Evolutionary conservation across 169 alveolate species (phyloP).

Genomic region (Eimeria tenella): DNA sequence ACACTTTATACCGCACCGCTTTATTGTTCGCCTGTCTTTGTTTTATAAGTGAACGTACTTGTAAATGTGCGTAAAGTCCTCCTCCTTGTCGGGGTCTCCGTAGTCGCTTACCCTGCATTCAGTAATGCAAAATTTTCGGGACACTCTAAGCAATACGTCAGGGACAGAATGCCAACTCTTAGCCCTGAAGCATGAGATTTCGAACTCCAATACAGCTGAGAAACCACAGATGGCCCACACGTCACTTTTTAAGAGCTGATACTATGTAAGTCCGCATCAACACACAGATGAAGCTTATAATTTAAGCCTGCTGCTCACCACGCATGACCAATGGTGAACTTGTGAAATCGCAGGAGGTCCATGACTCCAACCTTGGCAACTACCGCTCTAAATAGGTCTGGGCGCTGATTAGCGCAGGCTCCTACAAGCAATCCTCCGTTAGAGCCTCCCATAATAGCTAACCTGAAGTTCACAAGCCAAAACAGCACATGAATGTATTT

Average conservation of each 20-base stretch:
- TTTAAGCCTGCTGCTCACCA: constrained; percentile 27
- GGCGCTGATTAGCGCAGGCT: constrained; percentile 78
- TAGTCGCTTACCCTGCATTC: constrained; percentile 66
- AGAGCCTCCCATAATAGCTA: constrained; percentile 76
- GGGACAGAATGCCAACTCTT: no score
- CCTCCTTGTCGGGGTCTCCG: constrained; percentile 68
- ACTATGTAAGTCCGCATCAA: no score
- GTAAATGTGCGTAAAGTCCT: constrained; percentile 29
- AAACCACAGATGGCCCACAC: no score
- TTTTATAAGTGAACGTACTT: background rate
- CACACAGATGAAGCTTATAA: no score
- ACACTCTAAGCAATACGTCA: no score
- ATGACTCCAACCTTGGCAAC: constrained; percentile 71
- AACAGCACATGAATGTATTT: background rate
- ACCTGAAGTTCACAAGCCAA: constrained; percentile 23
- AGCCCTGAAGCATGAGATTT: no score
- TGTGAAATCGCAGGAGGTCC: constrained; percentile 74
- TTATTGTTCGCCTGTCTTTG: no score
- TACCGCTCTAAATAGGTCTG: constrained; percentile 63
- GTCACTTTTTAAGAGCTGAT: no score
- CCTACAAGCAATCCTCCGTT: constrained; percentile 77
- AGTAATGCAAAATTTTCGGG: background rate
- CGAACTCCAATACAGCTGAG: no score
- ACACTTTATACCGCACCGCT: background rate
- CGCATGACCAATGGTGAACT: constrained; percentile 75